Percentiles rank a stretch among this genome's conserved stretches.
Conservation (phyloP, 371 early-diverging fungal species). For the Ordospora colligata region DNA sequence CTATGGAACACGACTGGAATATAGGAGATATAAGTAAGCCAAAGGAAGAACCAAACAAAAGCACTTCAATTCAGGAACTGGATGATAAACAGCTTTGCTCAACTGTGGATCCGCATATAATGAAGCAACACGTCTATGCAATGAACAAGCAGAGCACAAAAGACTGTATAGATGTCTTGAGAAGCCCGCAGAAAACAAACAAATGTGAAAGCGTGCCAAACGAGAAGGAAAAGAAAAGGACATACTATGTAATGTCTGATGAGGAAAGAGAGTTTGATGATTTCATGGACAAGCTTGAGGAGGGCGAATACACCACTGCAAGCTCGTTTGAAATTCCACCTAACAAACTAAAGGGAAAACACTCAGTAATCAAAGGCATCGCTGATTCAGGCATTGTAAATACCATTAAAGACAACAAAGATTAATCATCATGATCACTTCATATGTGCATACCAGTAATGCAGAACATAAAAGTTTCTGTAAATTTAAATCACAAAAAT, state of each 20-base stretch:
- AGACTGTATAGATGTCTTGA: not conserved
- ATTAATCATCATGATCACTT: too few relatives aligned
- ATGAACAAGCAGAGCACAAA: not conserved
- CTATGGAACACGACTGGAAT: not conserved
- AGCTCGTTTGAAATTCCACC: not conserved
- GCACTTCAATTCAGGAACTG: not conserved
- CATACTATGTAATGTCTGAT: conserved; percentile 22
- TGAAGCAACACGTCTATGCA: not conserved
- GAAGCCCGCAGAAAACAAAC: not conserved
- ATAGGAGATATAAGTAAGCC: not conserved
- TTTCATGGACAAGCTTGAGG: conserved; percentile 29
- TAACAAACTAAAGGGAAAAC: not conserved
- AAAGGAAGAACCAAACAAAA: not conserved
- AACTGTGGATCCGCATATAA: not conserved
- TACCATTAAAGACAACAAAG: too few relatives aligned
- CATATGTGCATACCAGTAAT: too few relatives aligned
- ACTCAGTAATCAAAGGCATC: not conserved
- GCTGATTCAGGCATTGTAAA: too few relatives aligned
- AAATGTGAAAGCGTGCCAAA: not conserved
- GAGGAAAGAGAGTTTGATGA: conserved; percentile 37
- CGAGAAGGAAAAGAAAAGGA: conserved; percentile 23
- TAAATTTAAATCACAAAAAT: too few relatives aligned
- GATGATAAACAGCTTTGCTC: not conserved
- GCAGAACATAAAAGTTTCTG: too few relatives aligned
- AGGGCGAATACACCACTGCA: not conserved